Evolutionary conservation across 495 filamentous ascomycete species (phyloP).

Genomic region (Amphirosellinia nigrospora): DNA sequence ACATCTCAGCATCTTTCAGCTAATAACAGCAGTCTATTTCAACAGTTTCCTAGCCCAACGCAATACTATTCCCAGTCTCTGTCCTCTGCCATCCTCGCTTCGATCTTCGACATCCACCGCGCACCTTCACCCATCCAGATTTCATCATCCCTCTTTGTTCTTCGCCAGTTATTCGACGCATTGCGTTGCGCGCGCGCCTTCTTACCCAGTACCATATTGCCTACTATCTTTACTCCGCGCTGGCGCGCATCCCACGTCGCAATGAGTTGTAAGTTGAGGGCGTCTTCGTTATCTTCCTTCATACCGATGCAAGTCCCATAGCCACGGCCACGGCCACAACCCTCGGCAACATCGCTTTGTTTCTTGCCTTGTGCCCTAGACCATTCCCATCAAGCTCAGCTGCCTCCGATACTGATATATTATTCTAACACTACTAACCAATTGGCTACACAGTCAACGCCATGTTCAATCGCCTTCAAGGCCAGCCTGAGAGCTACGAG

Average conservation of each 20-base stretch:
- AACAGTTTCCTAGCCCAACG: neutral
- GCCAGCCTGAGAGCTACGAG: slow-evolving; percentile 97
- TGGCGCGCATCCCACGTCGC: slow-evolving; percentile 36
- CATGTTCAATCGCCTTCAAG: slow-evolving; percentile 97
- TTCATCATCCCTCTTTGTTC: slow-evolving; percentile 5
- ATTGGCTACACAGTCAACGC: slow-evolving; percentile 66
- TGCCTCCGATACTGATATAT: neutral
- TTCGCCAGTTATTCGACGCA: neutral
- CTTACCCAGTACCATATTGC: slow-evolving; percentile 3
- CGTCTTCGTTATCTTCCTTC: slow-evolving; percentile 14
- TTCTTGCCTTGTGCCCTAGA: neutral
- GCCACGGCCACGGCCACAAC: neutral
- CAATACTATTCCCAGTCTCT: neutral
- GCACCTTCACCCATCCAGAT: neutral
- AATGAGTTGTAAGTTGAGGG: slow-evolving; percentile 44
- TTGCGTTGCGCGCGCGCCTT: slow-evolving; percentile 3
- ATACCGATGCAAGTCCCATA: slow-evolving; percentile 17
- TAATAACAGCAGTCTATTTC: neutral
- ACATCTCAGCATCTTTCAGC: slow-evolving; percentile 20
- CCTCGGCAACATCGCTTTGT: neutral
- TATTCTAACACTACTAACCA: slow-evolving; percentile 1
- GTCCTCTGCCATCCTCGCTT: neutral
- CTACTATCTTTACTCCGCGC: slow-evolving; percentile 11
- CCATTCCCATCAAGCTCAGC: neutral
- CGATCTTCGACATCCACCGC: neutral